These are phyloP conservation scores for Xylariaceae sp. DNA, from an alignment of 2,329 filamentous ascomycete genomes.

Conservation along the genomic window DNA sequence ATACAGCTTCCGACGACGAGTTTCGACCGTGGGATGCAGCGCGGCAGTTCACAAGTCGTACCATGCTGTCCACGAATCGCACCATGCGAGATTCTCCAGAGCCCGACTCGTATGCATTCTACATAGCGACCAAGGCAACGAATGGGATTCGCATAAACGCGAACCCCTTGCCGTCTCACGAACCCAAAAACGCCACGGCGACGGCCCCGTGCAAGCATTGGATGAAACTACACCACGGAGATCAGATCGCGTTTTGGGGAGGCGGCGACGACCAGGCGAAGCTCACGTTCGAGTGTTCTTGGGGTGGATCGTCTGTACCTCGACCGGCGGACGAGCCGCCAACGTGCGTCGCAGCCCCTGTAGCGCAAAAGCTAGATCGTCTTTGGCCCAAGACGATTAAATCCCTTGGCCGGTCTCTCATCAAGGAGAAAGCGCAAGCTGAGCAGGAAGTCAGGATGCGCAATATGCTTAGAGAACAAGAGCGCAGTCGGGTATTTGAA, in stretches of 20 bases:
- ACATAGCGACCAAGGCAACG: constrained; percentile 73
- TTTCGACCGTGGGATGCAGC: constrained; percentile 50
- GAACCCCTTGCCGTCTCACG: constrained; percentile 53
- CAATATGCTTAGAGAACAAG: constrained; percentile 42
- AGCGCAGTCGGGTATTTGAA: constrained; percentile 47
- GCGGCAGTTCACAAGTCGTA: constrained; percentile 37
- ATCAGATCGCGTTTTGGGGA: constrained; percentile 68
- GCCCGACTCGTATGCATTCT: constrained; percentile 58
- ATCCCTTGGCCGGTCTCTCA: constrained; percentile 39
- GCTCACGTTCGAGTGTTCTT: constrained; percentile 49
- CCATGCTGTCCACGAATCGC: constrained; percentile 15
- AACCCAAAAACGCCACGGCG: constrained; percentile 47
- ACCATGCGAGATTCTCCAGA: constrained; percentile 27
- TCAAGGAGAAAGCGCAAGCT: constrained; percentile 38
- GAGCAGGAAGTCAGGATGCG: constrained; percentile 40
- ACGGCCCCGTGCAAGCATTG: constrained; percentile 53
- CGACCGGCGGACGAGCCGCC: constrained; percentile 35
- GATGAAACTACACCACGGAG: constrained; percentile 70
- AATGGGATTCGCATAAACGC: constrained; percentile 73
- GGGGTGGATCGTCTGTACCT: constrained; percentile 47
- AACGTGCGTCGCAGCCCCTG: constrained; percentile 34
- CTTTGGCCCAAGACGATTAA: constrained; percentile 43
- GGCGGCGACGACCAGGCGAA: constrained; percentile 39
- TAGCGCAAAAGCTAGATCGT: constrained; percentile 44
- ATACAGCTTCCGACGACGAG: constrained; percentile 51